Evolutionary conservation across 2,329 filamentous ascomycete genomes (phyloP).

Genomic region (Purpureocillium takamizusanense): DNA sequence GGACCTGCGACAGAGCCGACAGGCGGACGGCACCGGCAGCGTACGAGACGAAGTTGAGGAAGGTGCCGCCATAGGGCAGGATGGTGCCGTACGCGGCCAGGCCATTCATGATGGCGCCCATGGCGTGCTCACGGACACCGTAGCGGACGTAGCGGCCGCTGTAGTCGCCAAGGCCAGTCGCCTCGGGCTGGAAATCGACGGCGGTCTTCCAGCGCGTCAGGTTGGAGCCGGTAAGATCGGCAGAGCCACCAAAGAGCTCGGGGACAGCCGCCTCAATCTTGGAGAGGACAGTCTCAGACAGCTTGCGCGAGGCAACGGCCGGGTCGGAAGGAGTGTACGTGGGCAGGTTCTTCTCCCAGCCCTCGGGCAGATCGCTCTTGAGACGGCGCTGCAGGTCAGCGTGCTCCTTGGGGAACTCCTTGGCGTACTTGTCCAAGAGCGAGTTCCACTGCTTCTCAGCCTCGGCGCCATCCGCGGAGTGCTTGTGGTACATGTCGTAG

Average conservation of each 20-base stretch:
- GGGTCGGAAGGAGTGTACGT: conserved; percentile 80
- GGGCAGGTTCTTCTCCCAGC: conserved; percentile 91
- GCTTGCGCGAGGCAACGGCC: conserved; percentile 87
- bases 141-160: conserved; percentile 86
- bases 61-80: conserved; percentile 89
- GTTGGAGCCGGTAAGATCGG: conserved; percentile 97
- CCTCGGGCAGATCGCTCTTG: conserved; percentile 77
- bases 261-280: conserved; percentile 77
- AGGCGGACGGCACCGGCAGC: conserved; percentile 91
- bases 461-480: conserved; percentile 76
- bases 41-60: conserved; percentile 99
- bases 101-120: conserved; percentile 93
- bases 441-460: conserved; percentile 93
- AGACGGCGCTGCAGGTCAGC: conserved; percentile 76
- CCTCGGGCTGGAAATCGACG: conserved; percentile 91
- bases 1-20: conserved; percentile 82
- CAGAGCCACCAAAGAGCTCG: conserved; percentile 91
- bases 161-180: conserved; percentile 79
- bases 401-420: conserved; percentile 69
- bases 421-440: conserved; percentile 77
- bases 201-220: conserved; percentile 97
- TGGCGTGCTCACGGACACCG: conserved; percentile 85
- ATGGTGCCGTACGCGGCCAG: conserved; percentile 90
- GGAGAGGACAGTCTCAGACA: conserved; percentile 87
- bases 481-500: conserved; percentile 83